Evolutionary conservation across 169 alveolate genomes (phyloP).

Genomic region (Babesia gibsoni): DNA sequence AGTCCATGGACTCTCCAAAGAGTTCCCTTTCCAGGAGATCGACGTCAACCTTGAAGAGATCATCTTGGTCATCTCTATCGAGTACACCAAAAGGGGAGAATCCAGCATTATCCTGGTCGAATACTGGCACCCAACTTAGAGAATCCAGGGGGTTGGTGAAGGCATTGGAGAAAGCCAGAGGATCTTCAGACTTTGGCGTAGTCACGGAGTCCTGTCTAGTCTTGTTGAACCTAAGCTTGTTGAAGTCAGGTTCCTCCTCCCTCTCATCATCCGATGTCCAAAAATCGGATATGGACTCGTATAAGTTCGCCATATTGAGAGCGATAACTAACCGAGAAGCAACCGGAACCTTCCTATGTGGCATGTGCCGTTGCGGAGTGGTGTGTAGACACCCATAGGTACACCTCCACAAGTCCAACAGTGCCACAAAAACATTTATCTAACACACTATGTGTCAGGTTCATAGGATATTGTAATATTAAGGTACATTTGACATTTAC

Average conservation of each 20-base stretch:
- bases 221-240: neutral
- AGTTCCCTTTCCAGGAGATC: conserved; percentile 25
- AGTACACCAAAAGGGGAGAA: conserved; percentile 40
- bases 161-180: conserved; percentile 30
- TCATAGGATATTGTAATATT: neutral
- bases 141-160: conserved; percentile 41
- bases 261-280: conserved; percentile 80
- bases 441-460: too few species aligned
- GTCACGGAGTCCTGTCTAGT: neutral
- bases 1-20: conserved; percentile 18
- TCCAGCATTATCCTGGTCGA: neutral
- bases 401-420: too few species aligned
- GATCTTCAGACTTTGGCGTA: neutral
- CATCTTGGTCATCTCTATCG: conserved; percentile 30
- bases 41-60: conserved; percentile 12
- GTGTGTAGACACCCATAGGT: too few species aligned
- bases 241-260: conserved; percentile 22
- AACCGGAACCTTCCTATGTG: too few species aligned
- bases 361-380: too few species aligned
- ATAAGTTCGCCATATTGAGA: conserved; percentile 63
- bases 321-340: too few species aligned
- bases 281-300: conserved; percentile 71
- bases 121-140: conserved; percentile 46
- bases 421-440: too few species aligned
- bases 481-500: neutral